Conservation (phyloP, 768 basidiomycete genomes). For the Sistotremastrum suecicum region DNA sequence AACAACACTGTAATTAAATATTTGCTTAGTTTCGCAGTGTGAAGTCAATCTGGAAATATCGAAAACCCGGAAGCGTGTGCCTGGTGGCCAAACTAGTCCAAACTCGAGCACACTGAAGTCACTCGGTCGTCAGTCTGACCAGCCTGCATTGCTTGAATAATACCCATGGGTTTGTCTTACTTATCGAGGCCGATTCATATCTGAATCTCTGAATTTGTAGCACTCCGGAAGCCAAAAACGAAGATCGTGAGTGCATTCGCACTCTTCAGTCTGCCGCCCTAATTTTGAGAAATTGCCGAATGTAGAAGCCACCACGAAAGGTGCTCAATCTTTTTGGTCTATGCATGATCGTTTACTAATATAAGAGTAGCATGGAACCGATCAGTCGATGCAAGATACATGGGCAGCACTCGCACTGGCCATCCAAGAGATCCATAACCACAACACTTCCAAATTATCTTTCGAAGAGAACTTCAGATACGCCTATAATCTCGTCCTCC, state of each 20-base stretch:
- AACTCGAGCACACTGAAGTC: too few relatives aligned
- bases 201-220: neutral
- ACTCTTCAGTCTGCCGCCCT: neutral
- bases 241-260: conserved; percentile 6
- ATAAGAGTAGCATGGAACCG: conserved; percentile 45
- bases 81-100: too few relatives aligned
- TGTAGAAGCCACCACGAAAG: conserved; percentile 9
- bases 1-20: too few relatives aligned
- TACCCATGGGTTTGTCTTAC: too few relatives aligned
- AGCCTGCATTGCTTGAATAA: too few relatives aligned
- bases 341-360: neutral
- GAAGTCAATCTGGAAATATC: too few relatives aligned
- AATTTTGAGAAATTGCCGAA: neutral
- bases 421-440: conserved; percentile 88
- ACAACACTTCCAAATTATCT: conserved; percentile 78
- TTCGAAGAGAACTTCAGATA: conserved; percentile 92
- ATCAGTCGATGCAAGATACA: conserved; percentile 67
- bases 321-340: conserved; percentile 2
- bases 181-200: too few relatives aligned
- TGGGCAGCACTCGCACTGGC: conserved; percentile 74
- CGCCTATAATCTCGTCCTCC: conserved; percentile 87
- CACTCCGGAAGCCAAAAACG: neutral
- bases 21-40: too few relatives aligned
- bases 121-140: too few relatives aligned
- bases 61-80: too few relatives aligned